A percentile compares a stretch with the other conserved stretches of the same genome.
Conservation (phyloP, 2,329 filamentous ascomycete species). For the Trichoderma atroviride region DNA sequence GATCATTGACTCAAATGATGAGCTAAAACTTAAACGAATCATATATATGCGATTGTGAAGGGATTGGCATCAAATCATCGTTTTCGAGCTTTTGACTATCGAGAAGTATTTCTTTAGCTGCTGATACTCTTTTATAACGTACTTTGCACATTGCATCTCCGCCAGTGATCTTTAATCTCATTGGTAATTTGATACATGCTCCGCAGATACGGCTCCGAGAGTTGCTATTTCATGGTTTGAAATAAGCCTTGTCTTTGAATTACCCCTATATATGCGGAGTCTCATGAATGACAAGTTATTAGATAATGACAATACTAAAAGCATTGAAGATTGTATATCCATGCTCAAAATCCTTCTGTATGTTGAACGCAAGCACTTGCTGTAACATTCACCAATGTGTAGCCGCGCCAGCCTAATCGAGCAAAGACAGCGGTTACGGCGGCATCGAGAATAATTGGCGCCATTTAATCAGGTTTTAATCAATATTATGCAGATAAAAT, state of each 20-base stretch:
- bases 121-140: neutral
- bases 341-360: neutral
- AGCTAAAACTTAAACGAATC: neutral
- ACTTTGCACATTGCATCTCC: neutral
- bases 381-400: neutral
- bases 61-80: neutral
- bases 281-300: neutral
- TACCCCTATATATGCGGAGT: neutral
- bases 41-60: neutral
- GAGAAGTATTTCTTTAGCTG: neutral
- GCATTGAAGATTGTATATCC: neutral
- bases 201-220: neutral
- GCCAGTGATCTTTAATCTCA: neutral
- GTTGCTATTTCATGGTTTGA: neutral
- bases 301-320: neutral
- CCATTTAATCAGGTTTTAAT: constrained; percentile 32
- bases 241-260: neutral
- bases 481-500: constrained; percentile 30
- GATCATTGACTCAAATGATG: neutral
- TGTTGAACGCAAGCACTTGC: neutral
- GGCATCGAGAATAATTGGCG: constrained; percentile 31
- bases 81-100: neutral
- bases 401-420: constrained; percentile 34
- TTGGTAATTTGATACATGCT: neutral
- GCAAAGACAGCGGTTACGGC: constrained; percentile 31